Evolutionary conservation across 2,329 filamentous ascomycete genomes (phyloP).

Genomic region (Fonsecaea erecta): DNA sequence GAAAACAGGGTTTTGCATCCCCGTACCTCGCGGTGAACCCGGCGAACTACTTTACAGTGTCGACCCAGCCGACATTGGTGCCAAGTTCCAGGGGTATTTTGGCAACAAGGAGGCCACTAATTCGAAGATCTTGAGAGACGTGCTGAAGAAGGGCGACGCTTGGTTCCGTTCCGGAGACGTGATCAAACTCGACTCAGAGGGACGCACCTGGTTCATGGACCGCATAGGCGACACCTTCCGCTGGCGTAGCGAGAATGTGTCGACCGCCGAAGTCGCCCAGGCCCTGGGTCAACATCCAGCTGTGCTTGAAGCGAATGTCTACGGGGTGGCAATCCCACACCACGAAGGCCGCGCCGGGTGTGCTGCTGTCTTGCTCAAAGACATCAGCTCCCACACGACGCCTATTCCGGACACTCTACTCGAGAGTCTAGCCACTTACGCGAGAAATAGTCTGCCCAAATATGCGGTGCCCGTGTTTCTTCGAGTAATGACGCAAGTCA

Average conservation of each 20-base stretch:
- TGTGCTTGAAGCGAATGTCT: constrained; percentile 61
- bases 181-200: constrained; percentile 64
- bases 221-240: constrained; percentile 74
- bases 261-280: constrained; percentile 69
- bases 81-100: constrained; percentile 71
- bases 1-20: constrained; percentile 69
- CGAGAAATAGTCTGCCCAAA: constrained; percentile 65
- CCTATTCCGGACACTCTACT: constrained; percentile 20
- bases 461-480: constrained; percentile 82
- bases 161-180: constrained; percentile 73
- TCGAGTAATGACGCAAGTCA: constrained; percentile 65
- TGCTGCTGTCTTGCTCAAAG: constrained; percentile 53
- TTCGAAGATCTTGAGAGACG: constrained; percentile 68
- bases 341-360: constrained; percentile 72
- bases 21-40: constrained; percentile 62
- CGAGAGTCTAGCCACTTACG: constrained; percentile 33
- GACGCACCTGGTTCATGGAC: constrained; percentile 72
- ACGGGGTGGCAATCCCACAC: constrained; percentile 67
- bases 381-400: constrained; percentile 20
- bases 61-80: constrained; percentile 62
- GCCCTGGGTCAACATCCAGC: constrained; percentile 64
- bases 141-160: constrained; percentile 69
- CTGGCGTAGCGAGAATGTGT: constrained; percentile 74
- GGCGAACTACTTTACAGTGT: constrained; percentile 68
- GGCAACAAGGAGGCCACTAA: constrained; percentile 68